phyloP scores from a whole-genome alignment of 1,139 yeast genomes.

The Pichia sp. region DNA sequence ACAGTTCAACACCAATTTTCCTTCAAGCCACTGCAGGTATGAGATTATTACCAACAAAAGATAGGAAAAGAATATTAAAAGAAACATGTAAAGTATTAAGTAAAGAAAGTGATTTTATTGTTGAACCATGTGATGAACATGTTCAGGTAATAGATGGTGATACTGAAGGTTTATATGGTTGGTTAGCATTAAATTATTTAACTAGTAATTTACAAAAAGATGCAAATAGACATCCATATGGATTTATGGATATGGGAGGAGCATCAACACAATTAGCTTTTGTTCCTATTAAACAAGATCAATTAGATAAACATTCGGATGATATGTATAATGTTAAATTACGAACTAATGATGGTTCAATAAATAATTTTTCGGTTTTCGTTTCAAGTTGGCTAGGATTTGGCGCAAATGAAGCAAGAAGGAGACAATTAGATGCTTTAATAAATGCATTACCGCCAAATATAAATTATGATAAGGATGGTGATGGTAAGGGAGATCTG shows the following conservation, averaged over 20 bases:
- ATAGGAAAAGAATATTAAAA: constrained; percentile 39
- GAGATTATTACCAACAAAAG: constrained; percentile 51
- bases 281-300: constrained; percentile 53
- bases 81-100: constrained; percentile 47
- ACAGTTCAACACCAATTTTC: constrained; percentile 59
- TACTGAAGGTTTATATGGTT: constrained; percentile 75
- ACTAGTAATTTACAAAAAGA: constrained; percentile 19
- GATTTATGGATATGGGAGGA: constrained; percentile 91
- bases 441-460: constrained; percentile 38
- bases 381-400: constrained; percentile 82
- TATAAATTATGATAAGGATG: constrained; percentile 37
- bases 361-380: constrained; percentile 64
- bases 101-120: constrained; percentile 42
- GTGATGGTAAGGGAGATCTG: constrained; percentile 31
- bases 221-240: constrained; percentile 34
- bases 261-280: constrained; percentile 81
- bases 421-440: constrained; percentile 53
- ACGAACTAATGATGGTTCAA: constrained; percentile 52
- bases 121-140: constrained; percentile 51
- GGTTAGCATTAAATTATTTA: constrained; percentile 69
- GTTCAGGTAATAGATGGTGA: constrained; percentile 75
- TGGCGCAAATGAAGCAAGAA: constrained; percentile 77
- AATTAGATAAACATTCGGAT: constrained; percentile 51
- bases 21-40: constrained; percentile 80
- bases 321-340: constrained; percentile 55